phyloP scores from a whole-genome alignment of 495 filamentous ascomycete genomes.

The Letharia lupina region DNA sequence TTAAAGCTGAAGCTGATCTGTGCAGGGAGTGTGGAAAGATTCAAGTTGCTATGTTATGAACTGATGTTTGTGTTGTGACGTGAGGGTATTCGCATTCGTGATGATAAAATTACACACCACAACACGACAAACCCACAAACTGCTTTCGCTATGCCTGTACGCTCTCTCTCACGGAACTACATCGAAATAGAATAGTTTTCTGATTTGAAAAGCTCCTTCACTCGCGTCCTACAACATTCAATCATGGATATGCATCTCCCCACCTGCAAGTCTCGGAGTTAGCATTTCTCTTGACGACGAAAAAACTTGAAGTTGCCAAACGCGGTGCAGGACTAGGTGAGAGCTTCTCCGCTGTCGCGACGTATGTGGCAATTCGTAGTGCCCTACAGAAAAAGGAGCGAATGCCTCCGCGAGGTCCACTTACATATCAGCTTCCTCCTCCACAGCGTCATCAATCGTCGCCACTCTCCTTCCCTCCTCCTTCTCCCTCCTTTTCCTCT shows the following conservation, averaged over 20 bases:
- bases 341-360: neutral
- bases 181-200: neutral
- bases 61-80: neutral
- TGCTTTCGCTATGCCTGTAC: neutral
- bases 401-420: neutral
- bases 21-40: neutral
- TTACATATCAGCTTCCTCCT: constrained; percentile 43
- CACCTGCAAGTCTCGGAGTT: constrained; percentile 27
- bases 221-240: neutral
- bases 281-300: neutral
- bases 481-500: constrained; percentile 60
- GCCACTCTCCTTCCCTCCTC: constrained; percentile 47
- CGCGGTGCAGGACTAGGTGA: neutral
- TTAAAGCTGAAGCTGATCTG: neutral
- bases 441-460: constrained; percentile 47
- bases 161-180: neutral
- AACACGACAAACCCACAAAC: neutral
- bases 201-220: neutral
- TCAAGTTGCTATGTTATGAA: neutral
- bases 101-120: neutral
- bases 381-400: neutral
- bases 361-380: neutral
- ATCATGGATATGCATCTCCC: constrained; percentile 35
- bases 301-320: neutral
- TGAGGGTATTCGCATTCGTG: neutral